These are phyloP conservation scores for Dendrobium huoshanense DNA, from an alignment of 106 monocot genomes.

Conservation along the genomic window DNA sequence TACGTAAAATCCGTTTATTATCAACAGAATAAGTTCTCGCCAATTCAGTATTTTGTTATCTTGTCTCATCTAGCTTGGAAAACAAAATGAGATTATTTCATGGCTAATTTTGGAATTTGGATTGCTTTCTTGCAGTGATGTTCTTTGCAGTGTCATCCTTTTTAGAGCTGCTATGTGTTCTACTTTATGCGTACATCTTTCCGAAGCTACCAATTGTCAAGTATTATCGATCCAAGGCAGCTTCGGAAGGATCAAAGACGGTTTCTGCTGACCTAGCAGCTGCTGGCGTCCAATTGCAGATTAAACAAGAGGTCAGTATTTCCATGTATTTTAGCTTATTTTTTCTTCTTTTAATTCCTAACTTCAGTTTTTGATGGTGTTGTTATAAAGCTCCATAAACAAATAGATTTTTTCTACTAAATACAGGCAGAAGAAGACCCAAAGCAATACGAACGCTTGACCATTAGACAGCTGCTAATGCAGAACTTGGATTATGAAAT, in stretches of 20 bases:
- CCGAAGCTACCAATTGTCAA: conserved; percentile 78
- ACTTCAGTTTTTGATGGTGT: not conserved
- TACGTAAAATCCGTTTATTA: conserved; percentile 14
- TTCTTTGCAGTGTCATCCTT: conserved; percentile 62
- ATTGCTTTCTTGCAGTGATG: conserved; percentile 35
- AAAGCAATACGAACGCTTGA: conserved; percentile 40
- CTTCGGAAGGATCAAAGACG: conserved; percentile 65
- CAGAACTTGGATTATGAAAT: conserved; percentile 71
- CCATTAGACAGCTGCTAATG: conserved; percentile 37
- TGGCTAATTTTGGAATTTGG: not conserved
- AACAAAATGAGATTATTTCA: not conserved
- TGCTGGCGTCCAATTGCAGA: conserved; percentile 35
- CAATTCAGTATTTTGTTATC: not conserved
- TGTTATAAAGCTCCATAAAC: conserved; percentile 11
- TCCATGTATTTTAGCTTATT: not conserved
- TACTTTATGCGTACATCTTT: conserved; percentile 80
- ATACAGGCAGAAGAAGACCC: conserved; percentile 44
- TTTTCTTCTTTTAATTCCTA: not conserved
- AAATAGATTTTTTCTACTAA: conserved; percentile 1
- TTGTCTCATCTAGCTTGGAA: not conserved
- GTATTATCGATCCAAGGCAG: conserved; percentile 59
- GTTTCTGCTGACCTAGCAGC: conserved; percentile 78
- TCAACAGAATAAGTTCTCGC: not conserved
- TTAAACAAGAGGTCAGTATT: conserved; percentile 15
- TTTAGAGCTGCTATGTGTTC: conserved; percentile 70